A percentile compares a stretch with the other conserved stretches of the same genome.
Evolutionary conservation across 2,329 filamentous ascomycete species (phyloP).

Genomic region (Amylocarpus encephaloides): DNA sequence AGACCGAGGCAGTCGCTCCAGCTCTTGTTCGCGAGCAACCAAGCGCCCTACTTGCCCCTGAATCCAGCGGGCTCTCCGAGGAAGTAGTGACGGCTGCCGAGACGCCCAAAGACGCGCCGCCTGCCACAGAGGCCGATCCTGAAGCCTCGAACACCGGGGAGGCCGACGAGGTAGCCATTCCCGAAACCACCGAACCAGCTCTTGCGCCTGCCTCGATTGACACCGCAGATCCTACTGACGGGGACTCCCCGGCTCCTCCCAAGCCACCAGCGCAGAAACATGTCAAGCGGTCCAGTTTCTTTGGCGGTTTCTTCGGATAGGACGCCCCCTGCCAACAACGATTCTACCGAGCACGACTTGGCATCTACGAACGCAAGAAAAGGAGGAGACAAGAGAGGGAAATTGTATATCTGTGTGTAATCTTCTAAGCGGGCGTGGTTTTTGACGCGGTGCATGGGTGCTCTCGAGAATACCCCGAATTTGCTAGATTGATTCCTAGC

Average conservation of each 20-base stretch:
- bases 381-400: background rate
- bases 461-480: background rate
- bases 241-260: background rate
- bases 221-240: background rate
- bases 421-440: background rate
- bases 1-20: background rate
- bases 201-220: background rate
- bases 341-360: no score
- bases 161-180: background rate
- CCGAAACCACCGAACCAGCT: background rate
- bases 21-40: background rate
- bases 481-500: no score
- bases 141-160: background rate
- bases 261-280: background rate
- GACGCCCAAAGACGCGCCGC: background rate
- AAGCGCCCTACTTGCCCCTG: background rate
- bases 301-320: constrained; percentile 8
- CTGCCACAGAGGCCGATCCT: background rate
- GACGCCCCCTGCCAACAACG: background rate
- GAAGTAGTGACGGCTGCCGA: background rate
- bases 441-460: background rate
- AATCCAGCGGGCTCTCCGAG: background rate
- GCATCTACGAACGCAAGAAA: background rate
- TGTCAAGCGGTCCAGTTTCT: constrained; percentile 9
- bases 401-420: background rate